These are phyloP conservation scores for Myriosclerotinia duriaeana DNA, from an alignment of 2,329 filamentous ascomycete genomes.

Conservation along the genomic window DNA sequence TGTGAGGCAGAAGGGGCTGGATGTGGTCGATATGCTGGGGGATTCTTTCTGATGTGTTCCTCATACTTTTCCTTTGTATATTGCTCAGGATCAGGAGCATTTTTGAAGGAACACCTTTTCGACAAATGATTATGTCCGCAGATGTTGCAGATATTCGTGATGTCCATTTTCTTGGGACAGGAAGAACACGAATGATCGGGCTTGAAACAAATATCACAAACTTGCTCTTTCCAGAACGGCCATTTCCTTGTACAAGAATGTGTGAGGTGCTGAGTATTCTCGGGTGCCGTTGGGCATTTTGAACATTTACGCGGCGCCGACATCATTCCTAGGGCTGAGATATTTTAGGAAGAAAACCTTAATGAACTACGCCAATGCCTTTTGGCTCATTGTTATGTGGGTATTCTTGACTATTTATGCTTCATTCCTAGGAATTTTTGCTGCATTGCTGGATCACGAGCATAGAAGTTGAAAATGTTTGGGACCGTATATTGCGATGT, in stretches of 20 bases:
- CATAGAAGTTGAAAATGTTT: too few species aligned
- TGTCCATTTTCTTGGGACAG: background rate
- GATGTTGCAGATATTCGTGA: background rate
- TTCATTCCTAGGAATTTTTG: background rate
- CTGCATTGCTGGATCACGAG: background rate
- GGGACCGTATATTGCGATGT: too few species aligned
- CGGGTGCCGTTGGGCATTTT: background rate
- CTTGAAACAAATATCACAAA: background rate
- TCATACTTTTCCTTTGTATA: background rate
- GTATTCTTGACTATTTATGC: background rate
- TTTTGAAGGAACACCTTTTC: background rate
- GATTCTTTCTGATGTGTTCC: too few species aligned
- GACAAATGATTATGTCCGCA: background rate
- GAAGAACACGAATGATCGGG: background rate
- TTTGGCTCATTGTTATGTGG: background rate
- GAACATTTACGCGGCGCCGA: background rate
- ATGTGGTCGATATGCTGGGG: too few species aligned
- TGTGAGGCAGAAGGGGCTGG: background rate
- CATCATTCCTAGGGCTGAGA: background rate
- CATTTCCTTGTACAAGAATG: background rate
- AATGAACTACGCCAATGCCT: background rate
- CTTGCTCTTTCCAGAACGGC: background rate
- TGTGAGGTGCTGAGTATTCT: background rate
- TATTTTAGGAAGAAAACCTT: background rate
- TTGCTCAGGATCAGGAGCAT: background rate